These are phyloP conservation scores for Candida coquimbonensis DNA, from an alignment of 805 yeast species.

Conservation along the genomic window DNA sequence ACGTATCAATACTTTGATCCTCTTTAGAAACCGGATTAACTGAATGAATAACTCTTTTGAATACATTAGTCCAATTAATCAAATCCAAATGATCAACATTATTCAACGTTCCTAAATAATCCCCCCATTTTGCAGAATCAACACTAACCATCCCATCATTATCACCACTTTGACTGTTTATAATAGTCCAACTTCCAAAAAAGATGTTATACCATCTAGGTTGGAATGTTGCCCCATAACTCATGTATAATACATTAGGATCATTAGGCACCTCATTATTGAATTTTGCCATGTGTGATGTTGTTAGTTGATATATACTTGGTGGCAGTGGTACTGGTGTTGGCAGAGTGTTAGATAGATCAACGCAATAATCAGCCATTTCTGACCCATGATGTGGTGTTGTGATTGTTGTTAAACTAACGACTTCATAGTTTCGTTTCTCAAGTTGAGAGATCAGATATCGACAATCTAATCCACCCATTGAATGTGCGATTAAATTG, in stretches of 20 bases:
- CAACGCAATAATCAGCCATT: conserved; percentile 63
- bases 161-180: conserved; percentile 41
- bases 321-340: conserved; percentile 25
- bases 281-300: conserved; percentile 43
- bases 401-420: conserved; percentile 73
- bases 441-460: conserved; percentile 56
- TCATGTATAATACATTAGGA: conserved; percentile 63
- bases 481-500: conserved; percentile 80
- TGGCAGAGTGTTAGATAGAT: conserved; percentile 22
- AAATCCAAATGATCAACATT: conserved; percentile 81
- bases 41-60: conserved; percentile 27
- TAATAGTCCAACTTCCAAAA: conserved; percentile 54
- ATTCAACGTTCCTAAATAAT: conserved; percentile 68
- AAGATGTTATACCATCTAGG: conserved; percentile 63
- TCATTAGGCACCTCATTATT: conserved; percentile 47
- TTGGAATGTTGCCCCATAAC: conserved; percentile 70
- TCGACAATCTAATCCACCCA: conserved; percentile 90
- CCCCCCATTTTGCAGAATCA: conserved; percentile 75
- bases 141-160: conserved; percentile 89
- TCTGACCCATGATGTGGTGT: conserved; percentile 89
- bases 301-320: conserved; percentile 61
- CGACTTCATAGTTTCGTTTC: conserved; percentile 45
- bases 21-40: conserved; percentile 8
- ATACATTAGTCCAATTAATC: conserved; percentile 69
- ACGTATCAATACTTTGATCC: conserved; percentile 46